These are phyloP conservation scores for Raffaelea deltoideospora DNA, from an alignment of 2,329 filamentous ascomycete species.

Conservation along the genomic window DNA sequence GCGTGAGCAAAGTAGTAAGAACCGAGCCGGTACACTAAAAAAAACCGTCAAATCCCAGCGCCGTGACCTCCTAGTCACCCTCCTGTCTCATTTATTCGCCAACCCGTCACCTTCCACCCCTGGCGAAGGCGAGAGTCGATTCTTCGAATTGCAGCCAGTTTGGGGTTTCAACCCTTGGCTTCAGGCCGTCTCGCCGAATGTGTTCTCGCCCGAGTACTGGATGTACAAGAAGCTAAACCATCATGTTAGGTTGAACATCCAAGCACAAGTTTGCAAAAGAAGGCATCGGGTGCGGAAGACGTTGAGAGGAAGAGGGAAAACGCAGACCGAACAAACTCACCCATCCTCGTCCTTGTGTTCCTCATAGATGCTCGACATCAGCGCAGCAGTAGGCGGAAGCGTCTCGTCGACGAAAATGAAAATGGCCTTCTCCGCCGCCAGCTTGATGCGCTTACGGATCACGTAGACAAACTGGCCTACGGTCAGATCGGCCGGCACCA, in stretches of 20 bases:
- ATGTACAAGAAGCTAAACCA: constrained; percentile 79
- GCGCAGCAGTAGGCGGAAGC: constrained; percentile 83
- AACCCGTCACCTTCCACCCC: too few relatives aligned
- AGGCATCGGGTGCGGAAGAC: too few relatives aligned
- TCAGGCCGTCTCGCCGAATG: constrained; percentile 48
- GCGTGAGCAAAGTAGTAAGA: too few relatives aligned
- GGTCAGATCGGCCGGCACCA: constrained; percentile 92
- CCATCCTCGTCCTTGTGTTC: constrained; percentile 84
- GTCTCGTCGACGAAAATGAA: constrained; percentile 99
- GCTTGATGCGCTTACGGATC: constrained; percentile 99
- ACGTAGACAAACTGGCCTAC: constrained; percentile 99
- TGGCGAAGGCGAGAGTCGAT: too few relatives aligned
- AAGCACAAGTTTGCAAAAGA: too few relatives aligned
- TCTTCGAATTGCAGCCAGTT: too few relatives aligned
- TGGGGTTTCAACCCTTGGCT: background rate
- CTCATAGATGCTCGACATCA: constrained; percentile 99
- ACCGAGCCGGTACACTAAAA: too few relatives aligned
- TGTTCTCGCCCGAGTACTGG: constrained; percentile 99
- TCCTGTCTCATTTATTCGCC: too few relatives aligned
- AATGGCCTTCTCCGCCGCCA: constrained; percentile 98
- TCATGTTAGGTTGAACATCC: constrained; percentile 2
- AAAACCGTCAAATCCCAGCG: too few relatives aligned
- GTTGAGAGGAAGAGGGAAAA: background rate
- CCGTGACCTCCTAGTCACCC: too few relatives aligned
- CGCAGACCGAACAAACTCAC: constrained; percentile 22